Conservation (phyloP, 1,284 basidiomycete genomes). For the Vanrija humicola region DNA sequence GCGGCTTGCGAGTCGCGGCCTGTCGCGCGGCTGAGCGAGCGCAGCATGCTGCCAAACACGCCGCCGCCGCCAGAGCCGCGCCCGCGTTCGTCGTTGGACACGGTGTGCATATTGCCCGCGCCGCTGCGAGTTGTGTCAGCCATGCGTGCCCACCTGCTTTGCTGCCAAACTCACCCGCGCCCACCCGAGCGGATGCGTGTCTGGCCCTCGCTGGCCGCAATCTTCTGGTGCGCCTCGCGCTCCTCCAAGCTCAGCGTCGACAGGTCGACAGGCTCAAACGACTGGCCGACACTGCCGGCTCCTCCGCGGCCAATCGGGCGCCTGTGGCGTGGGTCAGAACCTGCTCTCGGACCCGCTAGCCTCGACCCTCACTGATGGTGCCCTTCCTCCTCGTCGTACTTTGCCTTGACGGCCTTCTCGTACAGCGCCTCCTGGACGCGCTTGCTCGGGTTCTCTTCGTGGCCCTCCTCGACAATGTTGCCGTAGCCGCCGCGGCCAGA, state of each 20-base stretch:
- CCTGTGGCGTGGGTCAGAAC: constrained; percentile 12
- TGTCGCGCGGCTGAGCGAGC: constrained; percentile 42
- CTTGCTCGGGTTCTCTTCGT: constrained; percentile 21
- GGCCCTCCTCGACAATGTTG: constrained; percentile 40
- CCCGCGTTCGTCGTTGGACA: constrained; percentile 14
- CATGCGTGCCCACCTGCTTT: neutral
- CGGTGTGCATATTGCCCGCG: constrained; percentile 33
- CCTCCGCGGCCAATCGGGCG: constrained; percentile 43
- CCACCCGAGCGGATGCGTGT: constrained; percentile 28
- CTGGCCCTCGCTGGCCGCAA: constrained; percentile 30
- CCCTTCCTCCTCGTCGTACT: constrained; percentile 33
- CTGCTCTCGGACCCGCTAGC: neutral
- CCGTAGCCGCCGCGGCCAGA: constrained; percentile 47
- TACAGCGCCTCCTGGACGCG: constrained; percentile 27
- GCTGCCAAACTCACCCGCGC: constrained; percentile 30
- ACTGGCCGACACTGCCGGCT: constrained; percentile 35
- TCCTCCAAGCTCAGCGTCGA: constrained; percentile 36
- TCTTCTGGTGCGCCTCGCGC: constrained; percentile 37
- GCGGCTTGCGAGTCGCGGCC: constrained; percentile 20
- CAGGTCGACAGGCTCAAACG: constrained; percentile 26
- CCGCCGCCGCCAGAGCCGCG: constrained; percentile 32
- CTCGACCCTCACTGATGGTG: constrained; percentile 26
- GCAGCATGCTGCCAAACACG: constrained; percentile 42
- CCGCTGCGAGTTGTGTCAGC: constrained; percentile 22
- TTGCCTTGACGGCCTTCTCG: constrained; percentile 34